phyloP scores from a whole-genome alignment of 352 stramenopile genomes.

The Globisporangium spinosum region DNA sequence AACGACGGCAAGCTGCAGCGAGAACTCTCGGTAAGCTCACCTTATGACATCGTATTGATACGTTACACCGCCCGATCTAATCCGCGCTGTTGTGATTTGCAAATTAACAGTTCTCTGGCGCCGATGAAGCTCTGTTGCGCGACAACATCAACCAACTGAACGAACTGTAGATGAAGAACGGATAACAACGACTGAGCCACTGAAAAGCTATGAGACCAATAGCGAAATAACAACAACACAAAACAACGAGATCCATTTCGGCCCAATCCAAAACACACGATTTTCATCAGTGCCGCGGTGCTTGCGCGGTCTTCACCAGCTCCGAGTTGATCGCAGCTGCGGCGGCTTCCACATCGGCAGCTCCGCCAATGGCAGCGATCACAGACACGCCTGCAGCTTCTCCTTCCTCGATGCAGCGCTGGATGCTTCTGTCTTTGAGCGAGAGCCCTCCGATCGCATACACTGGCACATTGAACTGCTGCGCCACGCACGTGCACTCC shows the following conservation, averaged over 20 bases:
- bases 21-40: conserved; percentile 56
- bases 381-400: conserved; percentile 40
- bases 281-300: neutral
- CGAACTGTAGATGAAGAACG: conserved; percentile 32
- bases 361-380: conserved; percentile 44
- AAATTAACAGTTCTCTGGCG: conserved; percentile 67
- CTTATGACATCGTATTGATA: neutral
- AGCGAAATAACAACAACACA: neutral
- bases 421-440: conserved; percentile 32
- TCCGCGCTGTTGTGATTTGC: neutral
- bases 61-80: neutral
- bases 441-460: conserved; percentile 50
- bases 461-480: conserved; percentile 34
- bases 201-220: neutral
- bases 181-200: conserved; percentile 10
- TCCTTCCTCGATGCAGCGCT: conserved; percentile 37
- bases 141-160: conserved; percentile 73
- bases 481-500: conserved; percentile 22
- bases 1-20: conserved; percentile 74
- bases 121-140: conserved; percentile 69
- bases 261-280: neutral
- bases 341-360: conserved; percentile 26
- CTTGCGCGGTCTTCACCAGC: conserved; percentile 18
- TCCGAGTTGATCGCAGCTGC: conserved; percentile 23
- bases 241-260: neutral